Evolutionary conservation across 202 grass and related monocot genomes (phyloP).

Genomic region (Carex arenaria): DNA sequence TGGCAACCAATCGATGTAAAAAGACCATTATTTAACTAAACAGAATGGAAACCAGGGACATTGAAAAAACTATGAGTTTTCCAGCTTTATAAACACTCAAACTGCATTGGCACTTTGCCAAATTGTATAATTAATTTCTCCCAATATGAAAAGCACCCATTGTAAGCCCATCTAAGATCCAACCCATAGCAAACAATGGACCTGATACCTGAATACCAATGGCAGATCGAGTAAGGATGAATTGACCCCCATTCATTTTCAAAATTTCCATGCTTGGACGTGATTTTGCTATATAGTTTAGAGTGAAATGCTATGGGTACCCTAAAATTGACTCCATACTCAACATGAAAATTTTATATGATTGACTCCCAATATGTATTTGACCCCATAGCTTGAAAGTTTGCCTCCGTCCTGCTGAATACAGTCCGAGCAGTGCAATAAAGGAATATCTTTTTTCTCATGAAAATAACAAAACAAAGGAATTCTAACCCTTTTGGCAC

Average conservation of each 20-base stretch:
- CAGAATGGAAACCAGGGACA: not conserved
- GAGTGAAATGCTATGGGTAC: too few relatives aligned
- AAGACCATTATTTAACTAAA: not conserved
- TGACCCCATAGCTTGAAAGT: too few relatives aligned
- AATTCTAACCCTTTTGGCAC: conserved; percentile 46
- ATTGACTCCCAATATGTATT: too few relatives aligned
- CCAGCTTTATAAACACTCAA: not conserved
- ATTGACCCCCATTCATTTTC: too few relatives aligned
- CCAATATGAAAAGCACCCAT: not conserved
- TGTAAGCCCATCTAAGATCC: not conserved
- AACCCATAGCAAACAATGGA: not conserved
- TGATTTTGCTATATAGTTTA: too few relatives aligned
- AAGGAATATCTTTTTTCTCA: not conserved
- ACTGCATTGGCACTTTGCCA: not conserved
- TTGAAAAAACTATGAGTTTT: not conserved
- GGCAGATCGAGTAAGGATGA: too few relatives aligned
- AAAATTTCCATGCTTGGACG: too few relatives aligned
- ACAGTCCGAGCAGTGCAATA: not conserved
- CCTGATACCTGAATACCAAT: not conserved
- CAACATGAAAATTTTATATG: too few relatives aligned
- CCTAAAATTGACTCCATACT: too few relatives aligned
- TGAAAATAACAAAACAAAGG: not conserved
- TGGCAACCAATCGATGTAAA: not conserved
- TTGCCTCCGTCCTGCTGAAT: not conserved
- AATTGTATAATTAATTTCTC: not conserved